Base-by-base conservation (phyloP, 805 yeast genomes). In the Debaryomyces castellii region DNA sequence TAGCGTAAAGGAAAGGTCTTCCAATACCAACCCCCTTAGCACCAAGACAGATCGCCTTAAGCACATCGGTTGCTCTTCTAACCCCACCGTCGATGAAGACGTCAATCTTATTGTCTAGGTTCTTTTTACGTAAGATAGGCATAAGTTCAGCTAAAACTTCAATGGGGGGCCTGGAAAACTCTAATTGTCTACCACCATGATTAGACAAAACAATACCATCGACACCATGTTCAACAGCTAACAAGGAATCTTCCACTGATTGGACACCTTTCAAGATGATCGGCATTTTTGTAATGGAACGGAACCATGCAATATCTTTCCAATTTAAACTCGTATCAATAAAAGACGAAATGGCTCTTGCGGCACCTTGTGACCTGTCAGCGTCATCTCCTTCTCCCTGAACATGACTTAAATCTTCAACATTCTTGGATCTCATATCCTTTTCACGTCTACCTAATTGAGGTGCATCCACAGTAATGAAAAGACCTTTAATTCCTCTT, bases 401-500 rank as follows among this genome's bases (percentile, higher is more conserved):
- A 41, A 75, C 78, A 61, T 73, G 74, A 11, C 77, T 64, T 11
- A 63, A 52, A 33, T 71, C 75, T 32, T 70, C 78, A 16, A 70
- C 64, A 50, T 78, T 78, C 60, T 86, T 85, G 45, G 81, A 66
- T 50, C 89, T 78, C 81, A 81, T 79, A 59, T 89, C 96, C 64
- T 89, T 90, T 64, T 91, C 97, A 55, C 97, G 81, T 51, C 94
- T 81, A 11, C 97, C 97, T 36, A 90, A 73, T 50, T 87, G 85
- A 5, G 97, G 97, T 0, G 97, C 96, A 71, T 90, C 97, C 6
- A 89, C 96, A 0, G 97, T 90, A 52, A 90, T 81, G 59, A 89
- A 89, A 27, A 90, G 71, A 3, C 94, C 96, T 56, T 84, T 84
- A 63, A 87, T 76, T 1, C 96, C 95, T 44, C 86, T 69, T 41